A percentile compares a stretch with the other conserved stretches of the same genome.
Conservation (phyloP, 805 yeast species). For the Candida ulmi region DNA sequence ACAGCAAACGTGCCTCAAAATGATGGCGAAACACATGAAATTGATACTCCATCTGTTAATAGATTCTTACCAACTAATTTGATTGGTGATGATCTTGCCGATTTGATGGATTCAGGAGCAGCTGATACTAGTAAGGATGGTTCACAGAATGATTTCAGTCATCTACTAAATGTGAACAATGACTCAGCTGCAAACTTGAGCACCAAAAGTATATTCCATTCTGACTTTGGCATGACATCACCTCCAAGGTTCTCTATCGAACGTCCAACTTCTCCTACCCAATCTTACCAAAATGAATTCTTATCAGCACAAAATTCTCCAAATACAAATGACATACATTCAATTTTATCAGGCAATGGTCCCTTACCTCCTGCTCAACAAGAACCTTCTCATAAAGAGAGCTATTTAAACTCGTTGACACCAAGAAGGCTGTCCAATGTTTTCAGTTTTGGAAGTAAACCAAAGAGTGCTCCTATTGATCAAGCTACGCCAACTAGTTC, state of each 20-base stretch:
- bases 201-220: constrained; percentile 14
- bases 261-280: constrained; percentile 14
- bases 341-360: constrained; percentile 19
- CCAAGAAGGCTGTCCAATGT: constrained; percentile 27
- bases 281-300: constrained; percentile 14
- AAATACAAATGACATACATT: constrained; percentile 16
- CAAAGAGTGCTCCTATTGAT: constrained; percentile 3
- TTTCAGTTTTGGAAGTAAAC: constrained; percentile 23
- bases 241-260: constrained; percentile 13
- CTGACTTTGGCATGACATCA: constrained; percentile 13
- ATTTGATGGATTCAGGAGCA: constrained; percentile 1
- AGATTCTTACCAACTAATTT: constrained; percentile 31
- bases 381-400: constrained; percentile 6
- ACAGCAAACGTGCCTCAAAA: constrained; percentile 5
- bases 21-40: constrained; percentile 18
- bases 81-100: constrained; percentile 21
- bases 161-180: neutral
- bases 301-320: constrained; percentile 21
- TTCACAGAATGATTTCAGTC: too few species aligned
- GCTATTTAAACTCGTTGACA: constrained; percentile 19
- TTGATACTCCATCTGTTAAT: constrained; percentile 29
- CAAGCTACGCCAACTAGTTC: neutral
- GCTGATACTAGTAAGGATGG: constrained; percentile 1
- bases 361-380: constrained; percentile 5
- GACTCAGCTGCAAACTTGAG: constrained; percentile 13